Percentiles rank a stretch among this genome's conserved stretches.
Conservation (phyloP, 805 yeast species). For the Ogataea methylovora region DNA sequence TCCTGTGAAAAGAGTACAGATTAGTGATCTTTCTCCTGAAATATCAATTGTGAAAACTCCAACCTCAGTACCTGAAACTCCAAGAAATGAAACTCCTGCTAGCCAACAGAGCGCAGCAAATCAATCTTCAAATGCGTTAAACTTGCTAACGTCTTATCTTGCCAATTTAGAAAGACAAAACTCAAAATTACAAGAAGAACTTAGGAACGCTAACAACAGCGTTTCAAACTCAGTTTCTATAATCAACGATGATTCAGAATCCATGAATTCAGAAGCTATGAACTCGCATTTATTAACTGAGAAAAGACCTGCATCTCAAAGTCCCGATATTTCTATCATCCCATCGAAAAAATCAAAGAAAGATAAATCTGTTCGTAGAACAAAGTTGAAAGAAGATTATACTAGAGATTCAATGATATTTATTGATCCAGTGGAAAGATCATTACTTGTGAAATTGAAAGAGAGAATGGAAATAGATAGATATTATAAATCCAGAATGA, state of each 20-base stretch:
- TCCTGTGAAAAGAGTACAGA: too few relatives aligned
- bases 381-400: background rate
- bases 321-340: too few relatives aligned
- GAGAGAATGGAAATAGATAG: slow-evolving; percentile 34
- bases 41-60: background rate
- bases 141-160: background rate
- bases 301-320: too few relatives aligned
- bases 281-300: too few relatives aligned
- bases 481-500: slow-evolving; percentile 39
- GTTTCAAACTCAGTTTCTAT: background rate
- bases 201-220: too few relatives aligned
- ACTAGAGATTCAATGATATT: slow-evolving; percentile 4
- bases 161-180: slow-evolving; percentile 1
- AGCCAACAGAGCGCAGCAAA: too few relatives aligned
- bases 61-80: background rate
- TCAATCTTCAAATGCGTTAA: background rate
- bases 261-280: too few relatives aligned
- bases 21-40: background rate
- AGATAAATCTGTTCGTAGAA: too few relatives aligned
- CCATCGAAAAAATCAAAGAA: too few relatives aligned
- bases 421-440: slow-evolving; percentile 25
- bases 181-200: background rate
- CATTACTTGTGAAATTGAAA: slow-evolving; percentile 23
- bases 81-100: background rate
- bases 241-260: background rate